Evolutionary conservation across 805 yeast genomes (phyloP), one percentile per base, ranked within the genome.

Genomic region (Millerozyma acaciae): DNA sequence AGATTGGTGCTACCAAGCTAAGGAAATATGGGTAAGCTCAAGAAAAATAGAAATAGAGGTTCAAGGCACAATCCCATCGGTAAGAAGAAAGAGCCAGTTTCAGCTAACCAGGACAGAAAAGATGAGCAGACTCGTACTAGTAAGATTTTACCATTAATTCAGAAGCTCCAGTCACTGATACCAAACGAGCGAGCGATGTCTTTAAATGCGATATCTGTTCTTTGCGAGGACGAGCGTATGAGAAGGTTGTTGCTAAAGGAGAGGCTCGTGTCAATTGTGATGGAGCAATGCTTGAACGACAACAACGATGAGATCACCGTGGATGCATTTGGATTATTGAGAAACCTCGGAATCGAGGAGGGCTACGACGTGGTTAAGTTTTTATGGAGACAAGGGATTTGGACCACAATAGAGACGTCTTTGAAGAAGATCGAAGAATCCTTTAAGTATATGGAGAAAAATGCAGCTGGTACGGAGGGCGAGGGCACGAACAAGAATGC

Each of bases 261-360:
- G 46, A 80, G 75, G 42, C 61, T 89, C 28, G 68, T 89, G 8
- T 76, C 76, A 25, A 68, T 75, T 2, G 51, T 88, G 1, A 44
- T 87, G 58, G 78, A 79, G 15, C 78, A 79, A 38, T 67, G 80
- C 19, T 56, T 89, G 15, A 75, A 73, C 28, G 95, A 86, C 51
- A 51, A 70, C 14, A 60, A 80, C 43, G 80, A 78, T 35, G 96
- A 87, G 44, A 76, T 86, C 28, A 81, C 84, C 13, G 83, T 84
- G 14, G 94, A 84, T 47, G 70, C 90, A 1, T 80, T 77, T 46
- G 97, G 96, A 1, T 63, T 90, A 16, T 61, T 93, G 42, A 73
- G 96, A 53, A 87, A 84, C 51, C 51, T 90, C 35, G 80, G 83
- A 3, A 68, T 86, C 33, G 95, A 86, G 50, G 95, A 88, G 58